Evolutionary conservation across 768 basidiomycete genomes (phyloP), one percentile per base, ranked within the genome.

Genomic region (Kwoniella sp.): DNA sequence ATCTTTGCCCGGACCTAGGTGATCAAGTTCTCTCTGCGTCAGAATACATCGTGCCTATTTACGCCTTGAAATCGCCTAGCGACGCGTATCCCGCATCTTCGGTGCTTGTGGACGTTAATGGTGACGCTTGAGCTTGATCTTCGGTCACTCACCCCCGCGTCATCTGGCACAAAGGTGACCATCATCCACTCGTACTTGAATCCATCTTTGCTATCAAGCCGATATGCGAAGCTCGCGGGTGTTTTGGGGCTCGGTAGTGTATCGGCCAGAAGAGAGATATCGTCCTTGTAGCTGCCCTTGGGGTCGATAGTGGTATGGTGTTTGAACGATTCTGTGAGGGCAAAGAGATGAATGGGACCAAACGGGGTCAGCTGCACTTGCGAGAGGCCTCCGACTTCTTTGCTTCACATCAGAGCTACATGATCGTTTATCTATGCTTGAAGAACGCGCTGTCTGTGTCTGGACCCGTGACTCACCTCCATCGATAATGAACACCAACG

Each of bases 151-250:
- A 79, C 77, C 2, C 71, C 74, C 25, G 77, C 77, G 63, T 72
- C 74, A 64, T 81, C 79, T 8, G 79, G 79, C 0, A 81, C 76
- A 58, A 71, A 81, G 17, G 78, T 78, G 57, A 81, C 71, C 71
- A 79, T 73, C 71, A 79, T 75, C 79, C 79, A 81, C 50, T 78
- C 76, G 31, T 61, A 75, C 41, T 68, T 73, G 8, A 72, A 75
- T 1, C 34, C 66, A 34, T 74, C 70, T 58, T 74, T 74, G 34
- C 61, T 63, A 45, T 79, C 79, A 15, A 76, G 66, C 22, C 76
- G 61, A 58, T 79, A 79, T 8, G 76, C 74, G 55, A 78, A 81
- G 45, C 73, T 73, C 17, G 78, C 78, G 15, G 78, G 78, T 3
- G 78, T 81, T 58, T 73, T 78, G 0, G 71, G 62, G 15, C 63